phyloP scores from a whole-genome alignment of 805 yeast genomes.

The Lipomyces starkeyi region DNA sequence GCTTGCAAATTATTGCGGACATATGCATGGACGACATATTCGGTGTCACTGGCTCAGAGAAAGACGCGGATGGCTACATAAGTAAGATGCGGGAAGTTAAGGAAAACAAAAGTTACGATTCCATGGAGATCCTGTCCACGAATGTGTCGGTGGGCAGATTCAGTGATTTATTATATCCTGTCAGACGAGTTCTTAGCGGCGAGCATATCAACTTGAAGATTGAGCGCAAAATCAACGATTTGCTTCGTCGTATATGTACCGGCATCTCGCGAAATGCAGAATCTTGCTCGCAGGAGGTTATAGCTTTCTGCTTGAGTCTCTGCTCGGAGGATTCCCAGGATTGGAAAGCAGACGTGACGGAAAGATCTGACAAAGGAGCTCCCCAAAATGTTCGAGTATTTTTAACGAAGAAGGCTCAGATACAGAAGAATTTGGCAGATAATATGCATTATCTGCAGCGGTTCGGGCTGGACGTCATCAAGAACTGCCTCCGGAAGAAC shows the following conservation, averaged over 20 bases:
- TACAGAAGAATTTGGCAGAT: slow-evolving; percentile 57
- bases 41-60: slow-evolving; percentile 91
- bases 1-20: slow-evolving; percentile 63
- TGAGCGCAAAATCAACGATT: slow-evolving; percentile 77
- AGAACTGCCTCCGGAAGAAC: slow-evolving; percentile 71
- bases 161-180: slow-evolving; percentile 65
- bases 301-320: slow-evolving; percentile 76
- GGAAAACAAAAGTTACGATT: slow-evolving; percentile 83
- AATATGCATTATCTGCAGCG: slow-evolving; percentile 69
- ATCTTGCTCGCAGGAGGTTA: slow-evolving; percentile 59
- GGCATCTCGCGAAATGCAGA: slow-evolving; percentile 79
- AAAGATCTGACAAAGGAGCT: slow-evolving; percentile 35
- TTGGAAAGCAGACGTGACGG: slow-evolving; percentile 45
- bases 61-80: slow-evolving; percentile 90
- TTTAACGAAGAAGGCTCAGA: slow-evolving; percentile 58
- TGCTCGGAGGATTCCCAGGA: slow-evolving; percentile 39
- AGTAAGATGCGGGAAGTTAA: slow-evolving; percentile 90
- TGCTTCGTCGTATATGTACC: slow-evolving; percentile 74
- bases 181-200: slow-evolving; percentile 62
- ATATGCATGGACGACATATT: slow-evolving; percentile 90
- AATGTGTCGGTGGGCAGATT: slow-evolving; percentile 66
- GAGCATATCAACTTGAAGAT: slow-evolving; percentile 71
- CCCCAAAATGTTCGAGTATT: slow-evolving; percentile 14
- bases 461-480: slow-evolving; percentile 75
- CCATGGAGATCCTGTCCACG: slow-evolving; percentile 76